Percentiles rank a stretch among this genome's conserved stretches.
Evolutionary conservation across 345 rosid species (phyloP).

Genomic region (Rhodomyrtus tomentosa): DNA sequence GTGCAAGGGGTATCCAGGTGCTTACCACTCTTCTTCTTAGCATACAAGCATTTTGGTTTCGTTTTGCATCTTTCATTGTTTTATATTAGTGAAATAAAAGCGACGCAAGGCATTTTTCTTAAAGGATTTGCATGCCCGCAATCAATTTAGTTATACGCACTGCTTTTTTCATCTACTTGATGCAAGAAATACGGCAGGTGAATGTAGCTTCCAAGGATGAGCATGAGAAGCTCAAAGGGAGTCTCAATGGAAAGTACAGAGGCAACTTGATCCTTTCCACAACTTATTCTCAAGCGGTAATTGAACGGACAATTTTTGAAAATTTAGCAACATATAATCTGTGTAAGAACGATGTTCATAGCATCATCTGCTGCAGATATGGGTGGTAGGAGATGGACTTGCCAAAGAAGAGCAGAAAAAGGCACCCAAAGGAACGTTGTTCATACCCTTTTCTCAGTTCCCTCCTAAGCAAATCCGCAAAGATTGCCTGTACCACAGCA

Average conservation of each 20-base stretch:
- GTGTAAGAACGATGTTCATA: neutral
- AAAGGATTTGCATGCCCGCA: neutral
- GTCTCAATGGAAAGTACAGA: conserved; percentile 3
- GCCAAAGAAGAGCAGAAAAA: conserved; percentile 28
- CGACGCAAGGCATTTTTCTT: neutral
- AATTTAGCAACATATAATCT: neutral
- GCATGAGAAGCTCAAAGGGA: conserved; percentile 21
- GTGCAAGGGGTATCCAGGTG: conserved; percentile 33
- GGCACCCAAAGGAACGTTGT: conserved; percentile 39
- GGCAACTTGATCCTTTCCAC: conserved; percentile 12
- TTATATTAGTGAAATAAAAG: neutral
- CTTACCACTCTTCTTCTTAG: neutral
- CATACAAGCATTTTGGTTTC: neutral
- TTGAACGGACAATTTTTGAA: neutral
- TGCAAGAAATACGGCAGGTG: conserved; percentile 9
- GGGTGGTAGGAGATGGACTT: conserved; percentile 58
- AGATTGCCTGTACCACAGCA: conserved; percentile 51
- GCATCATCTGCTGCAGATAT: conserved; percentile 15
- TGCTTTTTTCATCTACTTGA: neutral
- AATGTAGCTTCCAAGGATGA: conserved; percentile 9
- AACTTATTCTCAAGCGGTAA: conserved; percentile 8
- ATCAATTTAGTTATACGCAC: neutral
- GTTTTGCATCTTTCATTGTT: neutral
- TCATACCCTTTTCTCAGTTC: conserved; percentile 36
- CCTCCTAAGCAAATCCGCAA: conserved; percentile 33